These are phyloP conservation scores for Sporothrix pseudoabietina DNA, from an alignment of 2,329 filamentous ascomycete genomes.

Conservation along the genomic window DNA sequence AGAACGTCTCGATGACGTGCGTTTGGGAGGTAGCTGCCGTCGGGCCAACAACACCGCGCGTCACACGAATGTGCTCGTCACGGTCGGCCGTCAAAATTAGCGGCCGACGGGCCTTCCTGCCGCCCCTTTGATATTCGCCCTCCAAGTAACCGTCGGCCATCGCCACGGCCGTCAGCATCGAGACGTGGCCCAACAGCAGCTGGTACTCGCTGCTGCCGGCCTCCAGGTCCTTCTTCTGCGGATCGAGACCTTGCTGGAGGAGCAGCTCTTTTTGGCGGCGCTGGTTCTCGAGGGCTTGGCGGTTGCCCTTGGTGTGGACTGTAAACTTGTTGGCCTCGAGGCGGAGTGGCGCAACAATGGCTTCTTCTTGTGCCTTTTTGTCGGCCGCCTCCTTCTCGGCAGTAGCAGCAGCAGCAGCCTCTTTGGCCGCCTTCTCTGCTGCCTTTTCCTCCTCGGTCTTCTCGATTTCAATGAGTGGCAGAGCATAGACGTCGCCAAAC, in stretches of 20 bases:
- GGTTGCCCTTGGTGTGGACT: constrained; percentile 66
- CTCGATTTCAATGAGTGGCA: constrained; percentile 64
- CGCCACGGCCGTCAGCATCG: constrained; percentile 80
- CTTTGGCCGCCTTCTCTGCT: neutral
- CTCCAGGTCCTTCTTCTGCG: constrained; percentile 37
- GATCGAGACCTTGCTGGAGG: constrained; percentile 33
- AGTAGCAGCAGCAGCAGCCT: neutral
- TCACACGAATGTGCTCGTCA: constrained; percentile 81
- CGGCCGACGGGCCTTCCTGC: constrained; percentile 37
- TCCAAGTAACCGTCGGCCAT: constrained; percentile 50
- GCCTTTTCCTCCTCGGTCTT: constrained; percentile 25
- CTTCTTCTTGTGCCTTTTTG: constrained; percentile 6
- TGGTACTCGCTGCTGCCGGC: constrained; percentile 37
- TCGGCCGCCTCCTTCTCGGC: neutral
- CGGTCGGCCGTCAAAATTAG: constrained; percentile 61
- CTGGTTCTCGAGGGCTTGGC: constrained; percentile 62
- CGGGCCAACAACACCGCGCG: constrained; percentile 60
- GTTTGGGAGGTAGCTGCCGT: constrained; percentile 61
- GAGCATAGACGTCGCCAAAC: constrained; percentile 91
- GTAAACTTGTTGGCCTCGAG: constrained; percentile 57
- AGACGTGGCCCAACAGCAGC: constrained; percentile 88
- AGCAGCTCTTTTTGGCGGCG: constrained; percentile 49
- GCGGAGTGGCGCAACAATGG: constrained; percentile 48
- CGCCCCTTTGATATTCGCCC: constrained; percentile 14
- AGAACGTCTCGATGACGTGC: constrained; percentile 86